A percentile compares a stretch with the other conserved stretches of the same genome.
These are phyloP conservation scores for Dalbergia cultrata DNA, from an alignment of 306 rosid species.

Conservation along the genomic window DNA sequence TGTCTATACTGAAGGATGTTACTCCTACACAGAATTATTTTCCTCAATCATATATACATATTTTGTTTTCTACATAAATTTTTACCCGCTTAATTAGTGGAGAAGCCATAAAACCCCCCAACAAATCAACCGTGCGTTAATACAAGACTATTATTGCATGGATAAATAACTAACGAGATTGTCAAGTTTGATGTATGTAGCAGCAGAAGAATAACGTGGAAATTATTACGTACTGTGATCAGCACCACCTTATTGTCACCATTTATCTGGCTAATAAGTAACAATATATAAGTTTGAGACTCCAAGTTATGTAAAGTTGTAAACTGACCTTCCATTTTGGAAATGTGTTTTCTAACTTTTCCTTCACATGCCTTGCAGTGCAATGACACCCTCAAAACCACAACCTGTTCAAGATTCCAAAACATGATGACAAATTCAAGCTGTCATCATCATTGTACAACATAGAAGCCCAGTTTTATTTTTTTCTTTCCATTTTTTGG, in stretches of 20 bases:
- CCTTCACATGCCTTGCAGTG: slow-evolving; percentile 84
- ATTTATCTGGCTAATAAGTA: too few species aligned
- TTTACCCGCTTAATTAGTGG: neutral
- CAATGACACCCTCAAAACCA: slow-evolving; percentile 72
- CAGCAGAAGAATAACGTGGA: too few species aligned
- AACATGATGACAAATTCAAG: neutral
- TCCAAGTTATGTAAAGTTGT: neutral
- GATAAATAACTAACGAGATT: too few species aligned
- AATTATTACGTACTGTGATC: too few species aligned
- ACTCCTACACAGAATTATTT: slow-evolving; percentile 62
- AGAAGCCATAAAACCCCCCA: neutral
- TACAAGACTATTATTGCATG: too few species aligned
- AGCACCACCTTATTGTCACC: too few species aligned
- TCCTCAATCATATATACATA: neutral
- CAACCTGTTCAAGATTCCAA: slow-evolving; percentile 53
- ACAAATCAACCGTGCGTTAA: too few species aligned
- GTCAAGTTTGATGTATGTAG: too few species aligned
- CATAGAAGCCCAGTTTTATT: neutral
- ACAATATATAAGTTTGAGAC: neutral
- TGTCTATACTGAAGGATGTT: slow-evolving; percentile 74
- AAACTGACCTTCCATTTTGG: slow-evolving; percentile 80
- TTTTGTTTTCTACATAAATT: neutral
- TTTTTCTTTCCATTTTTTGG: too few species aligned
- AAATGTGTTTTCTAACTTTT: slow-evolving; percentile 73
- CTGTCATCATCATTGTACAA: slow-evolving; percentile 1